Evolutionary conservation across 2,329 filamentous ascomycete species (phyloP), one percentile per base, ranked within the genome.

Genomic region (Gliomastix tumulicola): DNA sequence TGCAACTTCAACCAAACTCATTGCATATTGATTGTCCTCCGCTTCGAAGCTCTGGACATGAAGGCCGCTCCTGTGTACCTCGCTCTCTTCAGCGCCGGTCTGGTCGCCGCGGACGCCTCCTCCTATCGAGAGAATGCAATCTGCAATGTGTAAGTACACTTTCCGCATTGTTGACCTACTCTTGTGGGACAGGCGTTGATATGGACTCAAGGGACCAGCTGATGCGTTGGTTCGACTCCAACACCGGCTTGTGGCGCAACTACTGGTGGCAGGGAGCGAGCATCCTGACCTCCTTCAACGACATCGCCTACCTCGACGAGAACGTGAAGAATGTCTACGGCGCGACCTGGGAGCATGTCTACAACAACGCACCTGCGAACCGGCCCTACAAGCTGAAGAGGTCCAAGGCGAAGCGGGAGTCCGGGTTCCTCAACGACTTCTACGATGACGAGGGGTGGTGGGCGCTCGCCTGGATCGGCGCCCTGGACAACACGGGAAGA

Each of bases 371-470:
- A 10, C 21, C 21, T 11, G 21, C 16, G 17, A 34, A 34, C 32
- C 19, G 21, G n/a, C 34, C 21, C 23, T 27, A 27, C 22, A 32
- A 32, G 16, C 25, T 28, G n/a, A 25, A 25, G 9, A 25, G 9
- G 22, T 9, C 22, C 22, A 25, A 25, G 22, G 18, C n/a, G 15
- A 17, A 12, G 13, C 30, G 18, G 13, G 30, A 32, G 4, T 12
- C 18, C 17, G 25, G 25, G n/a, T 32, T 34, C 18, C 13, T 21
- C 16, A 38, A 38, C 32, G 21, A 34, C 8, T 34, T 38, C 20
- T 38, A 38, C 46, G 76, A 80, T 46, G 76, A 80, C 49, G 71
- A 76, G 52, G 68, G 75, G 22, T 80, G 76, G 76, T 81, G 76
- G 76, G 75, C 68, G 4, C 59, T 79, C 35, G 76, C 66, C 12